phyloP scores from a whole-genome alignment of 2,329 filamentous ascomycete genomes.

The Clonostachys chloroleuca region DNA sequence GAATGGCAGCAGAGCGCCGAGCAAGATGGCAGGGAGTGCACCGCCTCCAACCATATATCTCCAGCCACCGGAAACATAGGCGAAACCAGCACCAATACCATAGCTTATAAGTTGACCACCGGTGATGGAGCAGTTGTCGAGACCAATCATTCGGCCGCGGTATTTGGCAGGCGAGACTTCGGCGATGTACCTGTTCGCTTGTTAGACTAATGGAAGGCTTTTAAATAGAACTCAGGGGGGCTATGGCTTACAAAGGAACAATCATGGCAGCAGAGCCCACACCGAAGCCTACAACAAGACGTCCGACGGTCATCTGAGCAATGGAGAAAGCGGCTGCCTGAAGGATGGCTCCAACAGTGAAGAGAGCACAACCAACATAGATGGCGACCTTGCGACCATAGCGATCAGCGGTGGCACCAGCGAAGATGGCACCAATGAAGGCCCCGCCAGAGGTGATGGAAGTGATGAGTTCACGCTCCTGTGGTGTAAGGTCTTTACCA shows the following conservation, averaged over 20 bases:
- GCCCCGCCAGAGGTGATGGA: neutral
- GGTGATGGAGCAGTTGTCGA: conserved; percentile 13
- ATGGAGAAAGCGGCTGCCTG: conserved; percentile 10
- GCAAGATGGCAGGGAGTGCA: conserved; percentile 9
- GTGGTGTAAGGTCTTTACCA: no score
- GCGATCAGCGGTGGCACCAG: neutral
- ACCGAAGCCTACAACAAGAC: conserved; percentile 26
- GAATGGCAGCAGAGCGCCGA: conserved; percentile 9
- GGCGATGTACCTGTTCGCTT: conserved; percentile 8
- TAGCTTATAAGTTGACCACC: conserved; percentile 11
- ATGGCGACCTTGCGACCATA: neutral
- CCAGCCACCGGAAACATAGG: conserved; percentile 18
- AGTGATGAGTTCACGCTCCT: no score
- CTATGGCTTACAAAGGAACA: conserved; percentile 11
- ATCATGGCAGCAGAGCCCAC: conserved; percentile 35
- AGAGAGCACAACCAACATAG: conserved; percentile 1
- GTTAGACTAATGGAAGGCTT: neutral
- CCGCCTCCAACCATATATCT: conserved; percentile 10
- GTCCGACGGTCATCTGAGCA: conserved; percentile 11
- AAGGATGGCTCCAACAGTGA: conserved; percentile 11
- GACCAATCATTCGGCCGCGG: conserved; percentile 14
- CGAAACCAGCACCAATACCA: conserved; percentile 22
- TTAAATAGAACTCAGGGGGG: neutral
- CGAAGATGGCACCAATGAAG: neutral
- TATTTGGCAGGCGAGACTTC: conserved; percentile 13